These are phyloP conservation scores for Scheffersomyces lignosus DNA, from an alignment of 805 yeast genomes.

Conservation along the genomic window DNA sequence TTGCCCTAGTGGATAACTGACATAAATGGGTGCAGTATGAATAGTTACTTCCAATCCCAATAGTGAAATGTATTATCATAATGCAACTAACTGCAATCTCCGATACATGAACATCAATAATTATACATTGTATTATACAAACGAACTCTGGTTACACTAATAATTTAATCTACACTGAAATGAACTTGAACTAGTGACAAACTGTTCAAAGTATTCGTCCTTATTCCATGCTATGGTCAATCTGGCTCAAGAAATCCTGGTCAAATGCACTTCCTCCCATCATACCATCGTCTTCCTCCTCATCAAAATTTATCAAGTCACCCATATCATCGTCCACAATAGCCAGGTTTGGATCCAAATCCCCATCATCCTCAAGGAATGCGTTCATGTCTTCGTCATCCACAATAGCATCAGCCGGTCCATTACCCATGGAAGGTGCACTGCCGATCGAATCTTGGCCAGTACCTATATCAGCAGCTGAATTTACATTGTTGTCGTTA, in stretches of 20 bases:
- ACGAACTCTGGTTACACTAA: too few species aligned
- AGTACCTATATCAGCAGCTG: background rate
- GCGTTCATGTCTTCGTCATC: slow-evolving; percentile 19
- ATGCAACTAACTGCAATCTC: too few species aligned
- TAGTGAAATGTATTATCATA: too few species aligned
- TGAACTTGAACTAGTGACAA: too few species aligned
- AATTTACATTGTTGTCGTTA: background rate
- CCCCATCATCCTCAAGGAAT: slow-evolving; percentile 15
- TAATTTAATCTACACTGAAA: too few species aligned
- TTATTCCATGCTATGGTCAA: slow-evolving; percentile 26
- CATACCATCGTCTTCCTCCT: slow-evolving; percentile 27
- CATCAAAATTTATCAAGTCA: slow-evolving; percentile 33
- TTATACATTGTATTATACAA: too few species aligned
- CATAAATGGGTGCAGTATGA: too few species aligned
- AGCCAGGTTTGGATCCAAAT: slow-evolving; percentile 8
- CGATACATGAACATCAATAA: too few species aligned
- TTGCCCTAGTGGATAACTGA: too few species aligned
- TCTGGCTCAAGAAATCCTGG: slow-evolving; percentile 32
- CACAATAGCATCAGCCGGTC: background rate
- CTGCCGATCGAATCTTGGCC: background rate
- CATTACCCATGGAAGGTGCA: background rate
- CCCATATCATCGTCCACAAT: slow-evolving; percentile 32
- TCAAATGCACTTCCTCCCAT: slow-evolving; percentile 29
- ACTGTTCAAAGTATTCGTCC: too few species aligned
- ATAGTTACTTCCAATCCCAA: too few species aligned